Evolutionary conservation across 768 basidiomycete species (phyloP), one percentile per base, ranked within the genome.

Genomic region (Suillus clintonianus): DNA sequence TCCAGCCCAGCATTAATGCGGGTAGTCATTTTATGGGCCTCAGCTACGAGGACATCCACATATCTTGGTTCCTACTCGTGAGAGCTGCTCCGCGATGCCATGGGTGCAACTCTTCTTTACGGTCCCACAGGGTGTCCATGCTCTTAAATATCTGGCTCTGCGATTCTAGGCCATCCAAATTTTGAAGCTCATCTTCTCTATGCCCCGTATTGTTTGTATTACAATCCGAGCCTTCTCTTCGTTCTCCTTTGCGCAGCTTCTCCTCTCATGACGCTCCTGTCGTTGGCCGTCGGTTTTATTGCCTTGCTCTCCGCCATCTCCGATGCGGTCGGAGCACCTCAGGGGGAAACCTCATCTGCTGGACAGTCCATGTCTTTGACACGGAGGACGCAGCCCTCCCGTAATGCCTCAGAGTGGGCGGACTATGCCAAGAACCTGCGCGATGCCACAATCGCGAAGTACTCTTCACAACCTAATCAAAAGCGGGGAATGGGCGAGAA

Each of bases 401-500:
- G 65, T 55, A 68, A 71, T 4, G 65, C 64, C 4, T 59, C 66
- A 6, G 70, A 75, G 41, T 68, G 67, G 68, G 68, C 67, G 17
- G 63, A 37, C 24, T 75, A 70, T 87, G 86, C 86, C 3, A 78
- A 80, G 64, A 69, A 67, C n/a, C 82, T 87, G 36, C 76, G 78
- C 41, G 73, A 78, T 37, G 72, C 71, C 11, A 68, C 87, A 61
- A 70, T 78, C 45, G 65, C 76, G 9, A 88, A 88, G 70, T 89
- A 89, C 63, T 79, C 81, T 6, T 64, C 69, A 30, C 59, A 34
- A 60, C 41, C 58, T 10, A 59, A 70, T 2, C 17, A 69, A 51
- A 84, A 80, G 70, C 78, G 87, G 51, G 76, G 76, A 14, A 69
- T 75, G 22, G 86, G 86, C 13, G 79, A 80, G 47, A 85, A 85